Conservation (phyloP, 139 green algal species). For the Pleodorina starrii region DNA sequence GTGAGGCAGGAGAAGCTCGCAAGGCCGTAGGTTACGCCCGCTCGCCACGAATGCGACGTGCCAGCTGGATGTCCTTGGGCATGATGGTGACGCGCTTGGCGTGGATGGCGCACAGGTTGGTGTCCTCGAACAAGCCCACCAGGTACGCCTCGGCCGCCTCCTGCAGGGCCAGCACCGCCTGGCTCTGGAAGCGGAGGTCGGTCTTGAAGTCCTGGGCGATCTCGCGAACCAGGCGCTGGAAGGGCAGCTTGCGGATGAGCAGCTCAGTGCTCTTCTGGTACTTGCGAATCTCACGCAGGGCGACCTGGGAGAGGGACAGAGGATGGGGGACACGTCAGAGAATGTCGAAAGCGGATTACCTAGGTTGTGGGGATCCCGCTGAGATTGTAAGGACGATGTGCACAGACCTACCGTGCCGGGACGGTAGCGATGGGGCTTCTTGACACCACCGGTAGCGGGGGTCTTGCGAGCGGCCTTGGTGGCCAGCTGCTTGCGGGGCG, state of each 20-base stretch:
- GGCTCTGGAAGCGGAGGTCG: slow-evolving; percentile 95
- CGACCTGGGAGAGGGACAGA: no score
- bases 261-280: slow-evolving; percentile 97
- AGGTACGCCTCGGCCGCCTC: slow-evolving; percentile 96
- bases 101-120: slow-evolving; percentile 93
- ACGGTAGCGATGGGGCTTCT: slow-evolving; percentile 94
- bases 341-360: no score
- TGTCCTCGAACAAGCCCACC: slow-evolving; percentile 97
- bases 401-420: slow-evolving; percentile 86
- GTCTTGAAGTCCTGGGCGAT: slow-evolving; percentile 99
- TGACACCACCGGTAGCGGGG: slow-evolving; percentile 77
- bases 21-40: no score
- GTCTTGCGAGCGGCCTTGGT: slow-evolving; percentile 90
- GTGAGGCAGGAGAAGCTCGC: no score
- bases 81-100: slow-evolving; percentile 91
- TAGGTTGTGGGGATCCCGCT: no score
- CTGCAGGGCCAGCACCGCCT: slow-evolving; percentile 90
- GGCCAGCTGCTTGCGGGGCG: slow-evolving; percentile 95
- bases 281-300: slow-evolving; percentile 92
- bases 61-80: slow-evolving; percentile 79
- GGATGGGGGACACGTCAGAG: no score
- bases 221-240: slow-evolving; percentile 98
- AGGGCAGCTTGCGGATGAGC: slow-evolving; percentile 97
- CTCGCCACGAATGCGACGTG: slow-evolving; percentile 72
- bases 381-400: no score